phyloP scores from a whole-genome alignment of 169 alveolate genomes.

The Babesia sp. region DNA sequence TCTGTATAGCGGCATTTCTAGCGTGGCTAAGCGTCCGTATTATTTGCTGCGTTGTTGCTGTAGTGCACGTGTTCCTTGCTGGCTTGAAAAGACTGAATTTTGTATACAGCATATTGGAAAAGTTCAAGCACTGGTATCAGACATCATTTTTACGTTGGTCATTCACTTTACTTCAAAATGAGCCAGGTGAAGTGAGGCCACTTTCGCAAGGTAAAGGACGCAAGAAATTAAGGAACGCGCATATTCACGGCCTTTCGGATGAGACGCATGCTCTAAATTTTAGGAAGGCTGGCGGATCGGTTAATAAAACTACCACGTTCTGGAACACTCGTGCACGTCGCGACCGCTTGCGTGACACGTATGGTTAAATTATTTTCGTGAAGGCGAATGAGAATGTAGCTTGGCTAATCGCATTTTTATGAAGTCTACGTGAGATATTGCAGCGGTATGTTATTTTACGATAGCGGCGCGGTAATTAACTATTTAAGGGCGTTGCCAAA shows the following conservation, averaged over 20 bases:
- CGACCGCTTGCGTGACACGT: not conserved
- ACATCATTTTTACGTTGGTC: slow-evolving; percentile 16
- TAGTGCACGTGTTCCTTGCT: not conserved
- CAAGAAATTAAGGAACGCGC: not conserved
- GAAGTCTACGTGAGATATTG: too few species aligned
- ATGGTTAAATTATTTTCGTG: too few species aligned
- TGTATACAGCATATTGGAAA: not conserved
- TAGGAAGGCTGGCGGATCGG: not conserved
- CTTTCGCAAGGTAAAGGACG: not conserved
- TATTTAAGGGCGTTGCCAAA: too few species aligned
- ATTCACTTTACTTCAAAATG: not conserved
- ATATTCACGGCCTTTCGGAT: not conserved
- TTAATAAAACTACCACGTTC: not conserved
- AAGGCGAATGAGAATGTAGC: too few species aligned
- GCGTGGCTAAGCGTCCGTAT: not conserved
- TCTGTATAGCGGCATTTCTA: not conserved
- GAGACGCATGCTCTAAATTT: not conserved
- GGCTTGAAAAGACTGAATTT: not conserved
- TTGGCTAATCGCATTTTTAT: too few species aligned
- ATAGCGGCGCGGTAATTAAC: too few species aligned
- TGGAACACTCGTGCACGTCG: slow-evolving; percentile 12
- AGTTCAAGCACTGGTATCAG: not conserved
- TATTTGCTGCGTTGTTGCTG: not conserved
- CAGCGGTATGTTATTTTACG: too few species aligned
- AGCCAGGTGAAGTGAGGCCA: not conserved